Conservation (phyloP, 1,284 basidiomycete genomes). For the Thelephora terrestris region DNA sequence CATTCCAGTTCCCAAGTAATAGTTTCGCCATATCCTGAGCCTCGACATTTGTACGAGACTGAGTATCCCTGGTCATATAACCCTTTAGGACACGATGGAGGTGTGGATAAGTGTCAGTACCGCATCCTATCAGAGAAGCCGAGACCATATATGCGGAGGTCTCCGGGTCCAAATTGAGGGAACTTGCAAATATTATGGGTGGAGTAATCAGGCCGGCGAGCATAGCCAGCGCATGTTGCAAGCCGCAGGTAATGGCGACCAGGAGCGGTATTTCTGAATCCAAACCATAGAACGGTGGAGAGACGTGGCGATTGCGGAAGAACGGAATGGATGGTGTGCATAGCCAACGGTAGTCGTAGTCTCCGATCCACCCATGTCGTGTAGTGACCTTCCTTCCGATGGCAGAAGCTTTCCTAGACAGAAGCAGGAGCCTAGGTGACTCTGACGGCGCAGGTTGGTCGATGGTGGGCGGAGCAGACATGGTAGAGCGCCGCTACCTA, state of each 20-base stretch:
- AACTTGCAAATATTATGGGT: conserved; percentile 72
- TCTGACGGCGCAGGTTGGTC: no score
- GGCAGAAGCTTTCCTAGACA: no score
- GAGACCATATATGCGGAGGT: conserved; percentile 76
- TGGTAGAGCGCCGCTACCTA: no score
- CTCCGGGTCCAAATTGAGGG: conserved; percentile 43
- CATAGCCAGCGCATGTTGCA: conserved; percentile 79
- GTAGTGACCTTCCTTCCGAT: conserved; percentile 28
- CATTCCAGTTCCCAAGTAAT: conserved; percentile 70
- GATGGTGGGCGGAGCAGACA: no score
- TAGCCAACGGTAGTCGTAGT: conserved; percentile 70
- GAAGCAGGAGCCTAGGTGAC: no score
- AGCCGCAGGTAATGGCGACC: conserved; percentile 56
- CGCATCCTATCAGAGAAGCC: conserved; percentile 68
- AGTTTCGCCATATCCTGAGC: conserved; percentile 46
- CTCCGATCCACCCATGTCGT: conserved; percentile 63
- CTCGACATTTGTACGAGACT: conserved; percentile 71
- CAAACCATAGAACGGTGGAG: conserved; percentile 68
- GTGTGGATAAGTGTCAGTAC: conserved; percentile 27
- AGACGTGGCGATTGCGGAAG: conserved; percentile 14
- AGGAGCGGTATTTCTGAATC: conserved; percentile 60
- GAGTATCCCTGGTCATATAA: conserved; percentile 43
- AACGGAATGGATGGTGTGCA: conserved; percentile 59
- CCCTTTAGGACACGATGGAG: neutral
- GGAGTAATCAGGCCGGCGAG: conserved; percentile 54